A percentile compares a stretch with the other conserved stretches of the same genome.
phyloP scores from a whole-genome alignment of 345 rosid species.

The Cardiospermum halicacabum region DNA sequence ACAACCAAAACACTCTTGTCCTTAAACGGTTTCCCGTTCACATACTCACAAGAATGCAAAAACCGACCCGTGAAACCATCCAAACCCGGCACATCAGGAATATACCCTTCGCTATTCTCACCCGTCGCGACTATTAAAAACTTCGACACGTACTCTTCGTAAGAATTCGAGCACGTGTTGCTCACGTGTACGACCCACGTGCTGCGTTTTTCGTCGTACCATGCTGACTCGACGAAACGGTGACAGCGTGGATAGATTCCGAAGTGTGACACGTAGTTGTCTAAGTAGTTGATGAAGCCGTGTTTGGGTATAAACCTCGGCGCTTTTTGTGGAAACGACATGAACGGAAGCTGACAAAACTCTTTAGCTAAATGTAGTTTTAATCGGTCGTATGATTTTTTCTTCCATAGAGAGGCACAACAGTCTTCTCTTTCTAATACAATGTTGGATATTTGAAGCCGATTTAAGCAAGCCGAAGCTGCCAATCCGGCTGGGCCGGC shows the following conservation, averaged over 20 bases:
- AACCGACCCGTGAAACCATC: conserved; percentile 31
- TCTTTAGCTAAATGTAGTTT: conserved; percentile 46
- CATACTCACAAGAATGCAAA: conserved; percentile 41
- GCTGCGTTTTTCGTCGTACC: not conserved
- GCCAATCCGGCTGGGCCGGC: conserved; percentile 61
- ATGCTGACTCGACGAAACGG: conserved; percentile 22
- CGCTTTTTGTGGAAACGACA: conserved; percentile 23
- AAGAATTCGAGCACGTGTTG: not conserved
- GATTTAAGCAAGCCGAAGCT: conserved; percentile 44
- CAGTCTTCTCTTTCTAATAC: conserved; percentile 51
- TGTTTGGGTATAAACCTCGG: conserved; percentile 40
- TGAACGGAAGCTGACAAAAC: conserved; percentile 49
- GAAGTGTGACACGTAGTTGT: conserved; percentile 35
- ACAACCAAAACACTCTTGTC: conserved; percentile 51
- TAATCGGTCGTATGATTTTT: conserved; percentile 42
- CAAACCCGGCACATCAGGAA: conserved; percentile 40
- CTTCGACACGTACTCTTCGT: conserved; percentile 27
- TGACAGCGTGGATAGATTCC: conserved; percentile 22
- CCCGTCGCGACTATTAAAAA: conserved; percentile 50
- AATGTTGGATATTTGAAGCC: conserved; percentile 29
- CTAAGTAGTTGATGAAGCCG: conserved; percentile 39
- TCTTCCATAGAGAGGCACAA: conserved; percentile 55
- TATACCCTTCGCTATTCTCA: conserved; percentile 32
- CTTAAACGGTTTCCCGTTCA: conserved; percentile 21
- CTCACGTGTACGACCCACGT: conserved; percentile 37